Percentiles rank a stretch among this genome's conserved stretches.
Evolutionary conservation across 768 basidiomycete genomes (phyloP).

Genomic region (Epithele typhae): DNA sequence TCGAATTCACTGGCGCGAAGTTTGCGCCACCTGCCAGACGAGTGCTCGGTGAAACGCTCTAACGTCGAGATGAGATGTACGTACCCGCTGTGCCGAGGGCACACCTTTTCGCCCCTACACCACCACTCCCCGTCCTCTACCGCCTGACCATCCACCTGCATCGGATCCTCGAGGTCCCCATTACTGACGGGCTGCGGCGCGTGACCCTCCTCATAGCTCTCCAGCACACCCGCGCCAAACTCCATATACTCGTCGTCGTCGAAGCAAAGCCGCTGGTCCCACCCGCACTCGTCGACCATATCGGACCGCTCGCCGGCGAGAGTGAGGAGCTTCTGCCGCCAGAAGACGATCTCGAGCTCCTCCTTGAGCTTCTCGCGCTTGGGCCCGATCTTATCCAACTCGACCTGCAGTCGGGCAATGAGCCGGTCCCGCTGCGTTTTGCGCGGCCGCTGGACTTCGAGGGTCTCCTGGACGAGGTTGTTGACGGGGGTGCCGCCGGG

Average conservation of each 20-base stretch:
- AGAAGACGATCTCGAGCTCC: conserved; percentile 63
- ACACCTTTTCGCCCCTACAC: conserved; percentile 72
- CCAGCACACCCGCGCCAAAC: conserved; percentile 60
- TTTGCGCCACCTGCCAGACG: conserved; percentile 65
- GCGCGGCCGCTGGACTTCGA: conserved; percentile 28
- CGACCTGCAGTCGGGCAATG: conserved; percentile 45
- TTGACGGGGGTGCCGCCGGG: neutral
- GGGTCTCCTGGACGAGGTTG: conserved; percentile 1
- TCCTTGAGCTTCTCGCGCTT: conserved; percentile 62
- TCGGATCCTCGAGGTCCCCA: conserved; percentile 33
- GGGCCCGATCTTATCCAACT: conserved; percentile 54
- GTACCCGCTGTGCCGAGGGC: conserved; percentile 77
- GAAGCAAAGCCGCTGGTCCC: conserved; percentile 82
- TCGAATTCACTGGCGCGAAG: conserved; percentile 67
- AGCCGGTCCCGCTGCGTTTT: conserved; percentile 54
- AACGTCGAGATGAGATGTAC: conserved; percentile 14
- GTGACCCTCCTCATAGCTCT: conserved; percentile 55
- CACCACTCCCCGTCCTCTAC: conserved; percentile 57
- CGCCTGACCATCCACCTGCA: conserved; percentile 30
- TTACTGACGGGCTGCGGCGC: conserved; percentile 30
- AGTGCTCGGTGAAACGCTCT: conserved; percentile 4
- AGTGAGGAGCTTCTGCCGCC: conserved; percentile 66
- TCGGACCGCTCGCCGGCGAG: conserved; percentile 66
- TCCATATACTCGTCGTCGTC: conserved; percentile 78
- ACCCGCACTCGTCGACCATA: conserved; percentile 72